Conservation (phyloP, 2,329 filamentous ascomycete species). For the Cryphonectria radicalis region DNA sequence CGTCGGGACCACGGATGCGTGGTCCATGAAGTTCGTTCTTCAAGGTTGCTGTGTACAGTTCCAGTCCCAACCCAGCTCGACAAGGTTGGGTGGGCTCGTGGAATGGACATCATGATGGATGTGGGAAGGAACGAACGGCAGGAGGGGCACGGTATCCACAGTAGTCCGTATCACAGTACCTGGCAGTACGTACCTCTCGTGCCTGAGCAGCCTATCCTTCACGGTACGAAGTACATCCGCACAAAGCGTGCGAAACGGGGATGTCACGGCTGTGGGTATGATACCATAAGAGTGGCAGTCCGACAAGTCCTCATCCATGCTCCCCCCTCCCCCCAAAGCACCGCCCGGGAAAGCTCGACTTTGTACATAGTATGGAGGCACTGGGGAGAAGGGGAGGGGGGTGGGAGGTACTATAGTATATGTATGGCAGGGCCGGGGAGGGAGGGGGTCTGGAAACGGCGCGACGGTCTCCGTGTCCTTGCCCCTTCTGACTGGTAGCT, state of each 20-base stretch:
- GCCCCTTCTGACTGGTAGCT: not conserved
- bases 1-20: constrained; percentile 21
- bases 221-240: constrained; percentile 1
- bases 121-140: constrained; percentile 20
- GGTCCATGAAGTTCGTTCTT: constrained; percentile 22
- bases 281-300: constrained; percentile 6
- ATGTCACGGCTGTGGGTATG: constrained; percentile 3
- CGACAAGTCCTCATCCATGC: constrained; percentile 2
- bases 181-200: constrained; percentile 7
- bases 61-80: constrained; percentile 22
- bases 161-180: constrained; percentile 4
- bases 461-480: not conserved
- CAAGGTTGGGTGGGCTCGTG: constrained; percentile 22
- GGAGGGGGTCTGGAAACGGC: not conserved
- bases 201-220: not conserved
- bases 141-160: constrained; percentile 21
- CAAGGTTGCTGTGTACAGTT: constrained; percentile 25
- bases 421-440: not conserved
- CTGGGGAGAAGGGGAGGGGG: not conserved
- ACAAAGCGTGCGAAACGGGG: constrained; percentile 2
- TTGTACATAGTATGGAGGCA: constrained; percentile 1
- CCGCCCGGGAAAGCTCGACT: not conserved
- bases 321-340: not conserved
- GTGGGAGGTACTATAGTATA: not conserved
- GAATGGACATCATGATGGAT: constrained; percentile 24